Percentiles rank a stretch among this genome's conserved stretches.
Evolutionary conservation across 192 early-diverging fungal species (phyloP).

Genomic region (Coemansia sp.): DNA sequence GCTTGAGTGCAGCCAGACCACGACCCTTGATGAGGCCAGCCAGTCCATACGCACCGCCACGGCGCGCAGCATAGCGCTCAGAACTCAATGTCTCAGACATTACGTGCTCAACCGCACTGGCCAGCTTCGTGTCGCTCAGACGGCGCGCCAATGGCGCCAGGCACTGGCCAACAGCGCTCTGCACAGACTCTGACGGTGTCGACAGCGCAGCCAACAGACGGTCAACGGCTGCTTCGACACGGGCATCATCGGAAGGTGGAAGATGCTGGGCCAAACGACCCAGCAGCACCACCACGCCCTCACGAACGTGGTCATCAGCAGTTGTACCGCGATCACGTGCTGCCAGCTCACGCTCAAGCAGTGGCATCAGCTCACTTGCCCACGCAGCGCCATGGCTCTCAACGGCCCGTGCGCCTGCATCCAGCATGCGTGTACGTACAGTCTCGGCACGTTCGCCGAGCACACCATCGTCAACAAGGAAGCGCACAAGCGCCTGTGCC

Average conservation of each 20-base stretch:
- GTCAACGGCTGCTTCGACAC: constrained; percentile 78
- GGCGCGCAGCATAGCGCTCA: constrained; percentile 80
- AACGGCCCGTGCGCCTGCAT: constrained; percentile 79
- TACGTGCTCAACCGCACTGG: constrained; percentile 61
- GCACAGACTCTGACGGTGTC: constrained; percentile 94
- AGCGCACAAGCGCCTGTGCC: constrained; percentile 63
- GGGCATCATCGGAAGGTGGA: constrained; percentile 60
- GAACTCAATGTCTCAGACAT: constrained; percentile 69
- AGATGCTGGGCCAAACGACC: constrained; percentile 90
- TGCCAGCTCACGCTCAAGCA: constrained; percentile 77
- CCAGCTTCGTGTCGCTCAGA: constrained; percentile 60
- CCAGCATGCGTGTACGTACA: constrained; percentile 82
- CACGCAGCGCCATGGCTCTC: constrained; percentile 68
- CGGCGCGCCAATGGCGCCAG: constrained; percentile 87
- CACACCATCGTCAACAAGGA: constrained; percentile 81
- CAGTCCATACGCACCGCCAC: constrained; percentile 94
- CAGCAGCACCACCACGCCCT: constrained; percentile 88
- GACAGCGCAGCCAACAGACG: constrained; percentile 85
- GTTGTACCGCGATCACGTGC: constrained; percentile 69
- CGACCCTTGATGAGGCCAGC: constrained; percentile 91
- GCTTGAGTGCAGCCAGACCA: constrained; percentile 85
- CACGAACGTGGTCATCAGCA: constrained; percentile 83
- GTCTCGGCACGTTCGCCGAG: constrained; percentile 78
- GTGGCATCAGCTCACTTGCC: constrained; percentile 66
- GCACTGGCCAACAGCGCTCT: constrained; percentile 91